Percentiles rank a stretch among this genome's conserved stretches.
Conservation (phyloP, 352 stramenopile species). For the Globisporangium cederbergense region DNA sequence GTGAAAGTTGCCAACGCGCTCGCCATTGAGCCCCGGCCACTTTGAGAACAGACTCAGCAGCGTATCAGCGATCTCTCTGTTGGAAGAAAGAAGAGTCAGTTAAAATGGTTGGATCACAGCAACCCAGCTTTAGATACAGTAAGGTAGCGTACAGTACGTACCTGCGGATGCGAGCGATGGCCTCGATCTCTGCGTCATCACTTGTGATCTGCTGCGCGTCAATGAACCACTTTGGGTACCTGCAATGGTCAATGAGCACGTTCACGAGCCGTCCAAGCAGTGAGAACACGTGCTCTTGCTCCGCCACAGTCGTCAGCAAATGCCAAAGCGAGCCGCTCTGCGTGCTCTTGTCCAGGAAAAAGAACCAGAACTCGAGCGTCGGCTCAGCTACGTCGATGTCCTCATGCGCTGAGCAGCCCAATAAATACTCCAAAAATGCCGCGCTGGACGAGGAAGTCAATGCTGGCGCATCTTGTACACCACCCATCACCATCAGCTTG, state of each 20-base stretch:
- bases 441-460: conserved; percentile 16
- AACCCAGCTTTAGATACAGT: neutral
- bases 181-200: conserved; percentile 62
- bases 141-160: conserved; percentile 19
- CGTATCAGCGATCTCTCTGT: conserved; percentile 78
- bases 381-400: conserved; percentile 56
- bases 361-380: conserved; percentile 87
- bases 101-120: neutral
- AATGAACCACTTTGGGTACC: conserved; percentile 60
- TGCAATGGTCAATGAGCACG: conserved; percentile 58
- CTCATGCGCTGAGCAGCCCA: conserved; percentile 56
- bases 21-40: conserved; percentile 49
- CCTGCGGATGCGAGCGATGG: conserved; percentile 46
- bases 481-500: neutral
- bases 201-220: conserved; percentile 42
- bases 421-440: conserved; percentile 55
- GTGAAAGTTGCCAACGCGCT: conserved; percentile 33
- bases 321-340: conserved; percentile 42
- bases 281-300: conserved; percentile 34
- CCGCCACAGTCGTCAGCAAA: conserved; percentile 26
- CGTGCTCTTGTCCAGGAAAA: conserved; percentile 67
- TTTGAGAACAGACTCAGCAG: conserved; percentile 79
- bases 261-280: conserved; percentile 68
- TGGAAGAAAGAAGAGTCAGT: neutral
- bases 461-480: neutral